These are phyloP conservation scores for Exophiala sp. DNA, from an alignment of 2,329 filamentous ascomycete species.

Conservation along the genomic window DNA sequence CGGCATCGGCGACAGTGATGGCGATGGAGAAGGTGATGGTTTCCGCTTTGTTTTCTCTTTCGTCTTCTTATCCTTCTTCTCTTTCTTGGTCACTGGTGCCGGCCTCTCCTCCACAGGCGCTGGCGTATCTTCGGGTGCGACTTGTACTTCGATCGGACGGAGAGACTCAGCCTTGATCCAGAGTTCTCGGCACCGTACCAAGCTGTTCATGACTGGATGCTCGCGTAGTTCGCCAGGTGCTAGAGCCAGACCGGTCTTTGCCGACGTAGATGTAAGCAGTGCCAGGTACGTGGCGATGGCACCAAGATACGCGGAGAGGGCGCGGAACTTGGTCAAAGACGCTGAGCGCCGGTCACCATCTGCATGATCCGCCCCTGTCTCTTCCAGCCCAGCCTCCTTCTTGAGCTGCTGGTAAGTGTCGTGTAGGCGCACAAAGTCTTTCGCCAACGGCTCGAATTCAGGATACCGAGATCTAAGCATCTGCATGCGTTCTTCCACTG, in stretches of 20 bases:
- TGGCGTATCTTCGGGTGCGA: constrained; percentile 27
- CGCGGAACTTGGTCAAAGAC: constrained; percentile 67
- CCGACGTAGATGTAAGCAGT: constrained; percentile 63
- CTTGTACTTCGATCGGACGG: constrained; percentile 45
- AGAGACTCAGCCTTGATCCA: constrained; percentile 71
- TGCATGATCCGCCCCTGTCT: constrained; percentile 37
- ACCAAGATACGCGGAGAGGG: constrained; percentile 78
- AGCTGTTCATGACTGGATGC: constrained; percentile 81
- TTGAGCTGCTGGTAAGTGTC: constrained; percentile 53
- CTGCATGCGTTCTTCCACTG: constrained; percentile 64
- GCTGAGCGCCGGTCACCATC: constrained; percentile 39
- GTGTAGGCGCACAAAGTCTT: constrained; percentile 71
- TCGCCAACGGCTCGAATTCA: constrained; percentile 79
- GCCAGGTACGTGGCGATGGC: constrained; percentile 91
- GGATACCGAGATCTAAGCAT: constrained; percentile 78
- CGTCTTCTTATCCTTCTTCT: constrained; percentile 39
- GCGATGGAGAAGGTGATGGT: constrained; percentile 28
- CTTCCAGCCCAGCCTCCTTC: constrained; percentile 53
- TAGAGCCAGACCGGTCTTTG: constrained; percentile 58
- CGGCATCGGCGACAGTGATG: neutral
- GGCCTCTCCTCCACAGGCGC: constrained; percentile 22
- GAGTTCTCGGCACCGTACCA: constrained; percentile 71
- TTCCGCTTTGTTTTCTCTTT: constrained; percentile 48
- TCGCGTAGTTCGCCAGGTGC: constrained; percentile 75
- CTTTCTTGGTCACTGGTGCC: constrained; percentile 34